Percentiles rank a stretch among this genome's conserved stretches.
Conservation (phyloP, 495 filamentous ascomycete genomes). For the Daldinia grandis region DNA sequence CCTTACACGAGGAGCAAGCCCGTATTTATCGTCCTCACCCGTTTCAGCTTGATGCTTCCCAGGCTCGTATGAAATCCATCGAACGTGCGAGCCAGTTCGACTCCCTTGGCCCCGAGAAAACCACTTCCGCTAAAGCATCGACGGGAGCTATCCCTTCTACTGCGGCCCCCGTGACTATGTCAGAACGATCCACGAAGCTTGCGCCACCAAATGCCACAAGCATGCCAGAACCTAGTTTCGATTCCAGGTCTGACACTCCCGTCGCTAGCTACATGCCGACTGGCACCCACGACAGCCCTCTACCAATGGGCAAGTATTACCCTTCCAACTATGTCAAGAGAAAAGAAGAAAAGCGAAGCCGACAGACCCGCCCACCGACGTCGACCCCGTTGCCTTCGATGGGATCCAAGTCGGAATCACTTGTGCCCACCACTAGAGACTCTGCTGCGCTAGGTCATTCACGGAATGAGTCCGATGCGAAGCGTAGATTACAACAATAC, state of each 20-base stretch:
- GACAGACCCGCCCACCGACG: slow-evolving; percentile 21
- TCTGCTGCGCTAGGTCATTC: slow-evolving; percentile 30
- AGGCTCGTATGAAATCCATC: slow-evolving; percentile 48
- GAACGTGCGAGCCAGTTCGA: slow-evolving; percentile 42
- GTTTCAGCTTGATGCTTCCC: slow-evolving; percentile 50
- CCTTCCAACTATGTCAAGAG: slow-evolving; percentile 60
- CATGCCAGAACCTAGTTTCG: slow-evolving; percentile 9
- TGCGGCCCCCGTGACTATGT: slow-evolving; percentile 16
- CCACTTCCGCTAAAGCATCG: slow-evolving; percentile 1
- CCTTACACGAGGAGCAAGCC: slow-evolving; percentile 56
- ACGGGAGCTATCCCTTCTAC: slow-evolving; percentile 25
- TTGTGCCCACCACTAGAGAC: slow-evolving; percentile 41
- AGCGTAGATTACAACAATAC: slow-evolving; percentile 63
- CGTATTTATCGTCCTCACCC: slow-evolving; percentile 52
- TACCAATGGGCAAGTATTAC: slow-evolving; percentile 65
- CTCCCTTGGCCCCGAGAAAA: slow-evolving; percentile 8
- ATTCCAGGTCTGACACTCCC: slow-evolving; percentile 44
- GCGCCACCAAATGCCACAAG: slow-evolving; percentile 16
- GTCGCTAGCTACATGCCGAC: slow-evolving; percentile 56
- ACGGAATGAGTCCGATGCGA: slow-evolving; percentile 56
- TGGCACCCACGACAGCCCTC: slow-evolving; percentile 46
- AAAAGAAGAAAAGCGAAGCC: slow-evolving; percentile 43
- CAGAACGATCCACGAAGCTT: slow-evolving; percentile 32
- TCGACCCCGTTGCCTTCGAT: slow-evolving; percentile 28
- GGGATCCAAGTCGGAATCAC: slow-evolving; percentile 44